Evolutionary conservation across 2,329 filamentous ascomycete species (phyloP), one percentile per base, ranked within the genome.

Genomic region (Myotisia sp.): DNA sequence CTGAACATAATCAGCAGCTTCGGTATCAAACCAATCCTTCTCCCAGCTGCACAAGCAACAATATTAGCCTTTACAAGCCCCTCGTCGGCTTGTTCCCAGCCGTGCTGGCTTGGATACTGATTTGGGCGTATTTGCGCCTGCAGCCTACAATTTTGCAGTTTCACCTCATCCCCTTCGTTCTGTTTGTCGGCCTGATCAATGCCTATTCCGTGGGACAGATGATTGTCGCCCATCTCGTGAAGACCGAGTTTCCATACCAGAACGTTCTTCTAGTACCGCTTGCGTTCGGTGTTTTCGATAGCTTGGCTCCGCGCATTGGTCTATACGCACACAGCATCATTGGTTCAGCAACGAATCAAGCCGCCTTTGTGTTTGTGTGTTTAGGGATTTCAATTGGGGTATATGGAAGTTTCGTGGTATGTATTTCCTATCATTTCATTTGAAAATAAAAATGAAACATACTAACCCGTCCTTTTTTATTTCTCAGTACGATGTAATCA

Each of bases 201-300:
- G 86, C 90, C 41, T 95, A 94, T 64, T 82, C 80, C 33, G 87
- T 95, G 37, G 87, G 87, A 5, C 80, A 86, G 55, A 94, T 95
- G 65, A 95, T 95, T 59, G 84, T 83, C 27, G 86, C 86, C 0
- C 90, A 98, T 58, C 68, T 98, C 13, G 84, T 87, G 40, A 81
- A 87, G 59, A 71, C 82, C 26, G 70, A 71, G 8, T 98, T 94
- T 63, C 90, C 90, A 4, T 92, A 87, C 66, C 76, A 76, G 58
- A 95, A 95, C 57, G 73, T 94, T 12, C 67, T 95, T 30, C 70
- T 77, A 26, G 56, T 86, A 14, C 87, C 87, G 0, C 67, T 98
- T 14, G 69, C 74, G 19, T 76, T 75, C 45, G 87, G 77, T 37
- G 79, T 93, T 12, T 50, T 82, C 40, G 90, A 98, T 58, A 81